Percentiles rank a stretch among this genome's conserved stretches.
phyloP scores from a whole-genome alignment of 169 alveolate species.

The Cryptosporidium muris region DNA sequence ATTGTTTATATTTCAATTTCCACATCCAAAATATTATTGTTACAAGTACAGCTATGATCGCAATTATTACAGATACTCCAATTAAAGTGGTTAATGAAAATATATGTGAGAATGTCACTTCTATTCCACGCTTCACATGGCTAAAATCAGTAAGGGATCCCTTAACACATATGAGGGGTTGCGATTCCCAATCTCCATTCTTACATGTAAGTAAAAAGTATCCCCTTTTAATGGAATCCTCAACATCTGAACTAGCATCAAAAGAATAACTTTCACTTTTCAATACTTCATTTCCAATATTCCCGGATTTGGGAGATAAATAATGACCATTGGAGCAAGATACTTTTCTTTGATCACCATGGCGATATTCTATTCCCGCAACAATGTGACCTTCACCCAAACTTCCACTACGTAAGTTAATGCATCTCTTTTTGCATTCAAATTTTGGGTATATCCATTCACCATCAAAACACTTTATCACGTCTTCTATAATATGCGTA shows the following conservation, averaged over 20 bases:
- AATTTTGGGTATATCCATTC: conserved; percentile 29
- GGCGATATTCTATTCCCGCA: conserved; percentile 49
- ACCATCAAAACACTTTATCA: conserved; percentile 40
- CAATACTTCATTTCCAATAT: neutral
- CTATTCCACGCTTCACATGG: conserved; percentile 41
- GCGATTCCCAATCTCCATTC: conserved; percentile 66
- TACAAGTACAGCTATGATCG: conserved; percentile 7
- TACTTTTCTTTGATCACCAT: conserved; percentile 54
- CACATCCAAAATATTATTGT: conserved; percentile 34
- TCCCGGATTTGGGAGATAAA: conserved; percentile 58
- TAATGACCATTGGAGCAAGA: conserved; percentile 45
- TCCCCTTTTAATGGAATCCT: conserved; percentile 18
- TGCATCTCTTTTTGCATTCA: conserved; percentile 40
- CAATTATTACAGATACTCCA: conserved; percentile 15
- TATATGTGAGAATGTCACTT: conserved; percentile 49
- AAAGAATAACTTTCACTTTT: neutral
- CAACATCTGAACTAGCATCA: neutral
- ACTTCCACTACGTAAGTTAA: conserved; percentile 9
- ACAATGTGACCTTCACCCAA: conserved; percentile 40
- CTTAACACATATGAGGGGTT: conserved; percentile 64
- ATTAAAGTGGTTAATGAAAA: conserved; percentile 43
- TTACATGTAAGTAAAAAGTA: conserved; percentile 28
- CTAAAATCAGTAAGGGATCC: conserved; percentile 64
- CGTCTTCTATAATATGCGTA: conserved; percentile 5
- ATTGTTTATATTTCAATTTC: conserved; percentile 35